Percentiles rank a stretch among this genome's conserved stretches.
phyloP scores from a whole-genome alignment of 176 grass and related monocot species.

The Microstegium vimineum region DNA sequence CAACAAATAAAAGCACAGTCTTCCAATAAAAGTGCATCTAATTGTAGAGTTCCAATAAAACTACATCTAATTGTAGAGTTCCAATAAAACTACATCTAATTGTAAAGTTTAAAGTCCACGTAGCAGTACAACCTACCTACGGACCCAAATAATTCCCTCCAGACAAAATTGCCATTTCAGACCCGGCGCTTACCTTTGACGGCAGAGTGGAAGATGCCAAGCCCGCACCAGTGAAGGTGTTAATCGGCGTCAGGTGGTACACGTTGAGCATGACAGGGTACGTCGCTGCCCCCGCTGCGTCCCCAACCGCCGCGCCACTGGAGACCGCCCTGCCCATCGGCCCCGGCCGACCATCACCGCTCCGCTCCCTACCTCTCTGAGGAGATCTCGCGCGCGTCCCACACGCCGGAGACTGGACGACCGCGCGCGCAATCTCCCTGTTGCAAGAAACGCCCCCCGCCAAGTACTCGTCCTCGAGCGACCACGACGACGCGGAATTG shows the following conservation, averaged over 20 bases:
- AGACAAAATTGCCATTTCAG: background rate
- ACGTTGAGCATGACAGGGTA: constrained; percentile 71
- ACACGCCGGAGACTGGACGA: background rate
- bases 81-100: background rate
- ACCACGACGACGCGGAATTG: too few relatives aligned
- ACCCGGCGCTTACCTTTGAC: constrained; percentile 60
- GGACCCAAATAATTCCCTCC: background rate
- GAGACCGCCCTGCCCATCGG: constrained; percentile 44
- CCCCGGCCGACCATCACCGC: background rate
- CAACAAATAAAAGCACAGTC: background rate
- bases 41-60: background rate
- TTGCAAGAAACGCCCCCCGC: too few relatives aligned
- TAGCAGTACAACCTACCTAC: background rate
- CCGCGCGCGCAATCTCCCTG: background rate
- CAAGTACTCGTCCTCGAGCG: too few relatives aligned
- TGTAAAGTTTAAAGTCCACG: background rate
- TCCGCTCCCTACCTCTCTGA: background rate
- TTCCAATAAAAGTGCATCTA: too few relatives aligned
- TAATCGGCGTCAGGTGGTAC: constrained; percentile 94
- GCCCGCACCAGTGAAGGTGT: constrained; percentile 86
- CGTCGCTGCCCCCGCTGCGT: constrained; percentile 6
- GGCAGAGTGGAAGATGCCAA: constrained; percentile 98
- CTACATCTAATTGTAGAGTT: background rate
- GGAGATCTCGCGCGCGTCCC: background rate
- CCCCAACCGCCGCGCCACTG: constrained; percentile 8